These are phyloP conservation scores for Arthrobotrys megalospora DNA, from an alignment of 2,329 filamentous ascomycete genomes.

Conservation along the genomic window DNA sequence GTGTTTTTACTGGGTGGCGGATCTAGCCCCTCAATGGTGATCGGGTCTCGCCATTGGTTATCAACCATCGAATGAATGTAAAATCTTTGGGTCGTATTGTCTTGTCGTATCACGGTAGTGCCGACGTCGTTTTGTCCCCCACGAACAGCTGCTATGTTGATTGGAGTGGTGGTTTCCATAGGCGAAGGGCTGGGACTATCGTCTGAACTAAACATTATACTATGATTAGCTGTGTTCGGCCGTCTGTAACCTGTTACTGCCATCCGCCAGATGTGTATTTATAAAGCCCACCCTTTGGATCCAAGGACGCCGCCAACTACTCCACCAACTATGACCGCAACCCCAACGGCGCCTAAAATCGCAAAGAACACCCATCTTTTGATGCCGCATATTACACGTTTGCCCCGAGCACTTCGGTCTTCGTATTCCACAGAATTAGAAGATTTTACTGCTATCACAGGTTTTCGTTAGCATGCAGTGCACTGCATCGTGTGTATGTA, in stretches of 20 bases:
- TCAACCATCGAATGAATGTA: conserved; percentile 20
- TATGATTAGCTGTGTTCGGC: not conserved
- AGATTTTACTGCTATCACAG: not conserved
- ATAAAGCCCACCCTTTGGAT: conserved; percentile 11
- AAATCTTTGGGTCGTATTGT: conserved; percentile 40
- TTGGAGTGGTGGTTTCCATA: conserved; percentile 21
- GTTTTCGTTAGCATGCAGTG: no score
- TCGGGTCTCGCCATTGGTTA: conserved; percentile 20
- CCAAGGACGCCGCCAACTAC: conserved; percentile 40
- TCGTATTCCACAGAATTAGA: conserved; percentile 20
- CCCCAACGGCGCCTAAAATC: conserved; percentile 15
- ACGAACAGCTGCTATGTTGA: conserved; percentile 34
- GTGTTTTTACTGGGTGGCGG: conserved; percentile 49
- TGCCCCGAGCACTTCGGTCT: not conserved
- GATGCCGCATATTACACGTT: conserved; percentile 37
- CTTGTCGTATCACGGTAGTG: conserved; percentile 30
- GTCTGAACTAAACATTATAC: no score
- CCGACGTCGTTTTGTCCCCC: not conserved
- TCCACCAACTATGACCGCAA: conserved; percentile 28
- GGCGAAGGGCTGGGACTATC: not conserved
- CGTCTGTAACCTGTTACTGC: no score
- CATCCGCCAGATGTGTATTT: no score
- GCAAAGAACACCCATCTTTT: conserved; percentile 45
- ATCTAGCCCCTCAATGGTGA: conserved; percentile 31
- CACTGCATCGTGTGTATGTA: no score